Evolutionary conservation across 345 rosid genomes (phyloP).

Genomic region (Camelina neglecta): DNA sequence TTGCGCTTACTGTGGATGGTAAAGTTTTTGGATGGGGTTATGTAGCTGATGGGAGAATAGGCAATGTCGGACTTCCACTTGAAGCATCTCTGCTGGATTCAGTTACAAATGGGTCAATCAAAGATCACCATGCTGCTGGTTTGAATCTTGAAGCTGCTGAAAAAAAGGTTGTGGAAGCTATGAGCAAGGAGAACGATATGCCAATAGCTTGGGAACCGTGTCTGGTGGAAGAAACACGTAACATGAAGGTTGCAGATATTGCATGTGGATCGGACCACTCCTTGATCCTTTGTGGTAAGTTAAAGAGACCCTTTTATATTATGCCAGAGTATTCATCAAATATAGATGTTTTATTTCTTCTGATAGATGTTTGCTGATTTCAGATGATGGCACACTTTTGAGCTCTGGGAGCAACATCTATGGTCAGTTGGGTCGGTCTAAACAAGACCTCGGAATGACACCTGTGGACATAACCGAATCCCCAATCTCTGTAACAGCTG

Average conservation of each 20-base stretch:
- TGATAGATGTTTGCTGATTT: slow-evolving; percentile 30
- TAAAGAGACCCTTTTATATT: background rate
- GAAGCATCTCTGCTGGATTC: slow-evolving; percentile 68
- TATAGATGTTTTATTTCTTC: background rate
- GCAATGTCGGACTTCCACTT: slow-evolving; percentile 56
- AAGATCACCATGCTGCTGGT: slow-evolving; percentile 28
- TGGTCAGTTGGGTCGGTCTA: slow-evolving; percentile 82
- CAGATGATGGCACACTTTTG: slow-evolving; percentile 70
- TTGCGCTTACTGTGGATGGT: slow-evolving; percentile 73
- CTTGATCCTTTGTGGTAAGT: slow-evolving; percentile 75
- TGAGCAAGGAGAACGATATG: slow-evolving; percentile 82
- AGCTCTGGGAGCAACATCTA: slow-evolving; percentile 84
- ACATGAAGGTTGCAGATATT: slow-evolving; percentile 60
- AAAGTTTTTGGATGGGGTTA: slow-evolving; percentile 93
- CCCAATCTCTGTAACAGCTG: slow-evolving; percentile 63
- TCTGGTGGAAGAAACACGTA: slow-evolving; percentile 61
- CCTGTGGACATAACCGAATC: slow-evolving; percentile 56
- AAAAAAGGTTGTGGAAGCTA: slow-evolving; percentile 66
- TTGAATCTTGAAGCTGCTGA: slow-evolving; percentile 59
- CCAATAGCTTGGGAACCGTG: slow-evolving; percentile 85
- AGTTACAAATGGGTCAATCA: slow-evolving; percentile 10
- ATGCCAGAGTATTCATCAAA: background rate
- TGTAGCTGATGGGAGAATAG: slow-evolving; percentile 87
- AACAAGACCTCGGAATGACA: slow-evolving; percentile 58
- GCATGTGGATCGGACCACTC: slow-evolving; percentile 93